Evolutionary conservation across 164 flowering plant genomes (phyloP), one percentile per base, ranked within the genome.

Genomic region (Magnolia officinalis): DNA sequence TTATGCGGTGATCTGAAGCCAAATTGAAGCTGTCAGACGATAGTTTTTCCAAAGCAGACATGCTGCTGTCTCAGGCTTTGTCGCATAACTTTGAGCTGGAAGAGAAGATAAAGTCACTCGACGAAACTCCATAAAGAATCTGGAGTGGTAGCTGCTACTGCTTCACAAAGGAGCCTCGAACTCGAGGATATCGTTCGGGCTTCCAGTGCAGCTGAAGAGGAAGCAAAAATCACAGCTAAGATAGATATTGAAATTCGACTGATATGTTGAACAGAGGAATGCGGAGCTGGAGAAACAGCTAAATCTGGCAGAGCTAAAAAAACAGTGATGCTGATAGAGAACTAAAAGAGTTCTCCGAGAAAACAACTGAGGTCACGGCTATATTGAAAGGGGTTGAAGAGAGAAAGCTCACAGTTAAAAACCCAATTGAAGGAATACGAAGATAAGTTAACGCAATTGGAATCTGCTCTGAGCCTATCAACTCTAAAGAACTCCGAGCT

Each of bases 271-370:
- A 75, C 89, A 90, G 78, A 89, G 80, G 86, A 90, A 82, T 71
- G 78, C 84, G 23, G 95, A 94, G 83, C 91, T 92, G 65, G 89
- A 85, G 81, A 89, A 94, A 75, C 85, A 84, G 81, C 69, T 90
- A 61, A 90, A 83, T 78, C 75, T 87, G 21, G 77, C 82, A 13
- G 88, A 88, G 74, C 72, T 88, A 29, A 88, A 86, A n/a, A 80
- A 80, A 82, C 71, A 79, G 55, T 19, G 84, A 87, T 68, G 80
- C 90, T 71, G 93, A 88, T 63, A 86, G 86, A 80, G 93, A 89
- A 74, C 45, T 86, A 58, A 80, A 76, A 64, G 92, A 86, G 72
- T 77, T 81, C 31, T 74, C 82, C 50, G 90, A 81, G 65, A 90
- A 89, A 77, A 29, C 82, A 19, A 66, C 85, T 67, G 87, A 86